Evolutionary conservation across 2,329 filamentous ascomycete genomes (phyloP).

Genomic region (Fusarium marasasianum): DNA sequence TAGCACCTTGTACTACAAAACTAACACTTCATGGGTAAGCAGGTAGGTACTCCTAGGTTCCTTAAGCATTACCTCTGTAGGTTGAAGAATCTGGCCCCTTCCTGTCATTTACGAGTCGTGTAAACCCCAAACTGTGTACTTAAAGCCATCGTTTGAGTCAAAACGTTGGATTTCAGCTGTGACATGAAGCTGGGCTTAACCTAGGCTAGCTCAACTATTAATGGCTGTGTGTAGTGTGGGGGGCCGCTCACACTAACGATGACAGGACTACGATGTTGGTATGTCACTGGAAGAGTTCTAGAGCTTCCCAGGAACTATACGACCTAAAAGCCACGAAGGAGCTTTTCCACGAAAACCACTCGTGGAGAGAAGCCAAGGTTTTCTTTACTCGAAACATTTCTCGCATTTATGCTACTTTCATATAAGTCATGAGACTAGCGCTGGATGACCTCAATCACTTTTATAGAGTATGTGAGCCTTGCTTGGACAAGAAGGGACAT

Average conservation of each 20-base stretch:
- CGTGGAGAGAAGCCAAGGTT: background rate
- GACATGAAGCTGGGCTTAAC: background rate
- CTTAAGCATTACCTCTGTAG: background rate
- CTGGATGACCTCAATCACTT: background rate
- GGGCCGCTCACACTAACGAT: constrained; percentile 12
- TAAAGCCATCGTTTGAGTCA: constrained; percentile 8
- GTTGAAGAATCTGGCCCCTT: background rate
- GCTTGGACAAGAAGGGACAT: background rate
- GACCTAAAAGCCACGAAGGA: background rate
- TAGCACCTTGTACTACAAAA: background rate
- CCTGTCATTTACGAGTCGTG: background rate
- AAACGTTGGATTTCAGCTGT: background rate
- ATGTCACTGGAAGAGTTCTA: constrained; percentile 32
- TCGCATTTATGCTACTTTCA: background rate
- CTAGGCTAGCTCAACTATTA: background rate
- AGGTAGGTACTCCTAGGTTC: background rate
- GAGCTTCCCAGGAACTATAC: constrained; percentile 6
- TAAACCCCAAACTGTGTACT: background rate
- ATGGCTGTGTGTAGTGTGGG: background rate
- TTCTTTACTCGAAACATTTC: background rate
- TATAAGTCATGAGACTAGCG: background rate
- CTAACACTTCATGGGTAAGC: background rate
- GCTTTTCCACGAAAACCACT: background rate
- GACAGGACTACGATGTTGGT: background rate
- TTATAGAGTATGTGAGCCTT: background rate